Percentiles rank a stretch among this genome's conserved stretches.
Evolutionary conservation across 306 rosid species (phyloP).

Genomic region (Sophora flavescens): DNA sequence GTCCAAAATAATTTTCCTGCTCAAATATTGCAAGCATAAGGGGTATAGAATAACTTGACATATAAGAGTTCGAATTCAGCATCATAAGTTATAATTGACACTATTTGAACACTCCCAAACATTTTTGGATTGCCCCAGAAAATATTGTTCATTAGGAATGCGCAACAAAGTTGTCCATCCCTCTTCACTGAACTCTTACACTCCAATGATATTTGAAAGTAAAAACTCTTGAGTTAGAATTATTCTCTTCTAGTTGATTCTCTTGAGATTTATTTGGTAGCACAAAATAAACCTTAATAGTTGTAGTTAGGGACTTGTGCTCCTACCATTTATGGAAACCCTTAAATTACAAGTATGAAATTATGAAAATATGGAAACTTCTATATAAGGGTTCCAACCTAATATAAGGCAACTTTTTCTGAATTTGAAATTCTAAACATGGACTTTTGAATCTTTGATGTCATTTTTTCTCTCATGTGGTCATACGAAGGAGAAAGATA

Average conservation of each 20-base stretch:
- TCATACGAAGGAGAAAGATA: no score
- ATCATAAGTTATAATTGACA: background rate
- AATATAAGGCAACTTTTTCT: background rate
- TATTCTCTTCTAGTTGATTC: background rate
- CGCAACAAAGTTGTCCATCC: background rate
- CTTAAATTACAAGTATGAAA: background rate
- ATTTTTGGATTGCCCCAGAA: background rate
- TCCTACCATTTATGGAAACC: background rate
- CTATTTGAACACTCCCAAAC: background rate
- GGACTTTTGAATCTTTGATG: no score
- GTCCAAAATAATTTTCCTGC: conserved; percentile 5
- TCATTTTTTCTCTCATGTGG: no score
- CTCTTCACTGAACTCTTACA: background rate
- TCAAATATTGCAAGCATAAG: background rate
- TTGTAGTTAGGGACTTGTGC: background rate
- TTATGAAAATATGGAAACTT: conserved; percentile 1
- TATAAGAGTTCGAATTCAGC: background rate
- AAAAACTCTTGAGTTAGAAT: background rate
- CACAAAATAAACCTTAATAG: background rate
- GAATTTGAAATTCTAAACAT: background rate
- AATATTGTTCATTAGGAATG: background rate
- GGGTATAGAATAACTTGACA: background rate
- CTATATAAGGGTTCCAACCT: background rate
- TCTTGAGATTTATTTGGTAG: background rate
- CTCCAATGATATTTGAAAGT: background rate